Percentiles rank a stretch among this genome's conserved stretches.
Evolutionary conservation across 257 asterid species (phyloP).

Genomic region (Petrea volubilis): DNA sequence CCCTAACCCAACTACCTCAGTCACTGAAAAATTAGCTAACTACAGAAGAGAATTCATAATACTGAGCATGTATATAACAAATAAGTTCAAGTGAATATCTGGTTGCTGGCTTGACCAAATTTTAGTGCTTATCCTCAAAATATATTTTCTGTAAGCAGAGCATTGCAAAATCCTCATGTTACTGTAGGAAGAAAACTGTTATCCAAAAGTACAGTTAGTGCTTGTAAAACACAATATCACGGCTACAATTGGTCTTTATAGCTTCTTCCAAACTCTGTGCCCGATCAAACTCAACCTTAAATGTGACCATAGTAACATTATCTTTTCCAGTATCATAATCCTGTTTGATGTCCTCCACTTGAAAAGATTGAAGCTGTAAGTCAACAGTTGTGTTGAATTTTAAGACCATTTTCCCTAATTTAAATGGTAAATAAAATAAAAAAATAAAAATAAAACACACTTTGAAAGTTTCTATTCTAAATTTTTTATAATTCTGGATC

Average conservation of each 20-base stretch:
- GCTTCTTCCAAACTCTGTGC: constrained; percentile 81
- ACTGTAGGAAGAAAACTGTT: constrained; percentile 5
- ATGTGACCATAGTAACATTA: constrained; percentile 69
- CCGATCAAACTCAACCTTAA: constrained; percentile 84
- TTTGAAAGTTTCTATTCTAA: background rate
- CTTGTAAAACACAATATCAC: constrained; percentile 74
- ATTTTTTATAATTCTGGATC: background rate
- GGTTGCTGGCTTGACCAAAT: background rate
- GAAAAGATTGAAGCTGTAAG: constrained; percentile 78
- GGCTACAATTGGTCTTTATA: constrained; percentile 70
- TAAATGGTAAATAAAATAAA: background rate
- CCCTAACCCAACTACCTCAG: background rate
- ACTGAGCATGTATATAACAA: background rate
- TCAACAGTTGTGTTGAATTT: background rate
- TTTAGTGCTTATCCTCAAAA: background rate
- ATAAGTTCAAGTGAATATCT: background rate
- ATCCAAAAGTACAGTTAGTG: constrained; percentile 22
- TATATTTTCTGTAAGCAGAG: background rate
- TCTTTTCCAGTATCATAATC: constrained; percentile 93
- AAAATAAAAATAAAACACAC: background rate
- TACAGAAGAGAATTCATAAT: background rate
- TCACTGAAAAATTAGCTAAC: background rate
- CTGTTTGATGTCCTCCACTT: constrained; percentile 93
- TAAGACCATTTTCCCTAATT: background rate
- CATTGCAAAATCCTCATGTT: background rate